Conservation (phyloP, 106 monocot species). For the Allium cepa region DNA sequence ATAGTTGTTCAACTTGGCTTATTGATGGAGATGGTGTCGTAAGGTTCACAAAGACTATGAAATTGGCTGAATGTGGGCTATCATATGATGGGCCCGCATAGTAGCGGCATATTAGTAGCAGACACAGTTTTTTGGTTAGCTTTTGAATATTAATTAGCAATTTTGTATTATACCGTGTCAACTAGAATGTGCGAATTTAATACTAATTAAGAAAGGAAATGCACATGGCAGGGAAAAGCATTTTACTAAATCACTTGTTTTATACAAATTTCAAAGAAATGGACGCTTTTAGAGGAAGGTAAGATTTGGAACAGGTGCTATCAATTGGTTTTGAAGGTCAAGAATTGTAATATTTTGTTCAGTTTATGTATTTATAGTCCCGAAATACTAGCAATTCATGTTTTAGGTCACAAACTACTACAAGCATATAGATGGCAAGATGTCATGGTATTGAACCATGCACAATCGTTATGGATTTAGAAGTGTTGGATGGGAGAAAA, state of each 20-base stretch:
- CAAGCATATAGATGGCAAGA: constrained; percentile 90
- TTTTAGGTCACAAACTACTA: constrained; percentile 85
- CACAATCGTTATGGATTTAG: too few species aligned
- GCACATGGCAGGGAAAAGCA: constrained; percentile 71
- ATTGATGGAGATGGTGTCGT: constrained; percentile 68
- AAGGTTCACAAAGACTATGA: constrained; percentile 31
- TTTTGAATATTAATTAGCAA: not conserved
- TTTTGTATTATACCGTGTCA: constrained; percentile 5
- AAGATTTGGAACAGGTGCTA: constrained; percentile 8
- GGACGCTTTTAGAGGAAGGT: constrained; percentile 94
- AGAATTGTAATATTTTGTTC: not conserved
- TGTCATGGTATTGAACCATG: constrained; percentile 72
- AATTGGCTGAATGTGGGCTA: constrained; percentile 51
- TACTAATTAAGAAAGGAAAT: too few species aligned
- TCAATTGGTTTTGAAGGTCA: not conserved
- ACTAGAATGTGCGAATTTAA: not conserved
- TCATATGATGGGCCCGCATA: constrained; percentile 90
- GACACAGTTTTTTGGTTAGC: not conserved
- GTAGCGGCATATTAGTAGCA: constrained; percentile 42
- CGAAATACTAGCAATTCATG: not conserved
- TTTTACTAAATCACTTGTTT: constrained; percentile 88
- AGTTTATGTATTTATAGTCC: not conserved
- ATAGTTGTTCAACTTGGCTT: constrained; percentile 36
- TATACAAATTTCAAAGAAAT: constrained; percentile 84
- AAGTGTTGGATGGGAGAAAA: constrained; percentile 94